Evolutionary conservation across 1,284 basidiomycete species (phyloP), one percentile per base, ranked within the genome.

Genomic region (Amylostereum areolatum): DNA sequence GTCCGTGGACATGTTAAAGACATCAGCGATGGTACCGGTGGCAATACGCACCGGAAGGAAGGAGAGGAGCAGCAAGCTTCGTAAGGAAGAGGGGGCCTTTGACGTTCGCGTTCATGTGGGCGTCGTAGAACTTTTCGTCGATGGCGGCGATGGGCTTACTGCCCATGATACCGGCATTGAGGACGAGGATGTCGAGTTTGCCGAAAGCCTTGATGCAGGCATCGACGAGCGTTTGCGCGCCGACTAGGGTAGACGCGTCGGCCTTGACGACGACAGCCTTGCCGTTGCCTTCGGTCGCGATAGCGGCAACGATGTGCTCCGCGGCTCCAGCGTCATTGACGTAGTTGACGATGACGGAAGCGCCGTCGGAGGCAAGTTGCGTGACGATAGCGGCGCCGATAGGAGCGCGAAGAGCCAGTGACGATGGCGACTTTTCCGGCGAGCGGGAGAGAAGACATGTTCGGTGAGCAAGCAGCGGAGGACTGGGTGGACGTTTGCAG

Each of bases 261-360:
- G 75, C 77, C 55, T 77, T 65, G 47, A 82, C 65, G n/a, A 73
- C 67, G 30, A 78, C 64, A 3, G 78, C 76, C n/a, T 68, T 66
- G 18, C 76, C 74, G 40, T 68, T 68, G 25, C 71, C 68, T 43
- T 66, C 61, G 2, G 61, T 52, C 48, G 72, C 70, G 59, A 79
- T 76, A 3, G 62, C 53, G 37, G 66, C 59, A 18, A 75, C 75
- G 45, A 79, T 69, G 34, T 69, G 67, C 3, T 71, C 66, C 4
- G 79, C 78, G 25, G 71, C 66, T 5, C 60, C 55, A 24, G 63
- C 61, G 52, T 71, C 69, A 46, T 55, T 55, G 57, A 60, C 59
- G 52, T 64, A 81, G 68, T 82, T 82, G 45, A 83, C 70, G 25
- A 81, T 70, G 46, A 84, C 79, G 53, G 69, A 72, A 12, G 79